Conservation (phyloP, 257 asterid genomes). For the Handroanthus guayacan region DNA sequence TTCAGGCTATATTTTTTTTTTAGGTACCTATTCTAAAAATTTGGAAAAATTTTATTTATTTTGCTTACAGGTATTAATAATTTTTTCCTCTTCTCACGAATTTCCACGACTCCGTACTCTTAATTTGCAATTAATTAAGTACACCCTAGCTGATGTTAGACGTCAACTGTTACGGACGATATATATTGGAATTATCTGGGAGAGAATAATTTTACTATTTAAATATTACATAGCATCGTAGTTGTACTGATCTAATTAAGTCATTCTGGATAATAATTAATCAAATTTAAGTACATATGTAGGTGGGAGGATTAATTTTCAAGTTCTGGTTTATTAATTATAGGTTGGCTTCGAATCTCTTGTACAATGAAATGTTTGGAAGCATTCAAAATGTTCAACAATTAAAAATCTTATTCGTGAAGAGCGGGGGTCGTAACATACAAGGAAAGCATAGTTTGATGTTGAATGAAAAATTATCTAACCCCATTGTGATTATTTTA, state of each 20-base stretch:
- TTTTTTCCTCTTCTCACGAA: neutral
- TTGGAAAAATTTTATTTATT: too few species aligned
- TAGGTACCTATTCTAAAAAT: too few species aligned
- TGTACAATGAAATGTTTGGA: constrained; percentile 34
- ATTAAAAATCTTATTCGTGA: neutral
- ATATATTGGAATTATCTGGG: constrained; percentile 10
- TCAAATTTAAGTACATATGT: neutral
- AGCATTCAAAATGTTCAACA: neutral
- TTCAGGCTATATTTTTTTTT: too few species aligned
- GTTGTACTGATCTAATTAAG: constrained; percentile 1
- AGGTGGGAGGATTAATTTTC: constrained; percentile 5
- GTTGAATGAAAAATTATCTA: neutral
- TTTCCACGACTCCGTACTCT: neutral
- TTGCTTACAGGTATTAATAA: too few species aligned
- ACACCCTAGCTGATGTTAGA: constrained; percentile 30
- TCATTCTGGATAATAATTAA: neutral
- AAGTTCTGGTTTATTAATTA: constrained; percentile 20
- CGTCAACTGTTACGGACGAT: constrained; percentile 29
- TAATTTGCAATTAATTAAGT: constrained; percentile 9
- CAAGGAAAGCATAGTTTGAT: neutral
- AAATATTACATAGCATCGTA: neutral
- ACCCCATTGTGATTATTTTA: neutral
- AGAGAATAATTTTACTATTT: constrained; percentile 23
- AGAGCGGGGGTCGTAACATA: neutral
- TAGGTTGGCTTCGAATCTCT: constrained; percentile 23